phyloP scores from a whole-genome alignment of 2,329 filamentous ascomycete genomes.

The Dactylella cylindrospora region DNA sequence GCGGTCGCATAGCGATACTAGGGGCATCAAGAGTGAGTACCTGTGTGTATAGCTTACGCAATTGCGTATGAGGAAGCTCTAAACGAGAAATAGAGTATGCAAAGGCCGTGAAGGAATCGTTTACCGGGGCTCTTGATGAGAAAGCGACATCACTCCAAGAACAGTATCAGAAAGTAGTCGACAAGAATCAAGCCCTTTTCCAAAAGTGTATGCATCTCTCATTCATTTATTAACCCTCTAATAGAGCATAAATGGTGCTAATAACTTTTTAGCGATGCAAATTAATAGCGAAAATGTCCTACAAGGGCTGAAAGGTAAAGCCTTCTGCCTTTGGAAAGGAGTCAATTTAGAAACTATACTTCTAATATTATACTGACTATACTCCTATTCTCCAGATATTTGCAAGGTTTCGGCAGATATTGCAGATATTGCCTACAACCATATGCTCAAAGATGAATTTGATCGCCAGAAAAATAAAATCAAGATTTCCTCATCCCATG shows the following conservation, averaged over 20 bases:
- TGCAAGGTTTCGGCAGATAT: slow-evolving; percentile 5
- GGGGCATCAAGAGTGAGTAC: slow-evolving; percentile 3
- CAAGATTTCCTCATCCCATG: not conserved
- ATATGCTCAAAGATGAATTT: slow-evolving; percentile 1
- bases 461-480: not conserved
- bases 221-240: not conserved
- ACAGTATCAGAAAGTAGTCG: slow-evolving; percentile 7
- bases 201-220: slow-evolving; percentile 5
- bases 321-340: no score
- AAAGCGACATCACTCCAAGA: not conserved
- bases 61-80: no score
- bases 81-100: slow-evolving; percentile 1
- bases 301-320: slow-evolving; percentile 10
- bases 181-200: slow-evolving; percentile 5
- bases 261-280: not conserved
- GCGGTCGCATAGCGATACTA: slow-evolving; percentile 1
- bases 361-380: no score
- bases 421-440: not conserved
- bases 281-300: slow-evolving; percentile 3
- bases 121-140: slow-evolving; percentile 7
- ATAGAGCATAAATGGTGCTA: not conserved
- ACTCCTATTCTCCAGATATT: slow-evolving; percentile 1
- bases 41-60: no score
- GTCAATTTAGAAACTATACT: no score
- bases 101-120: slow-evolving; percentile 9